phyloP scores from a whole-genome alignment of 371 early-diverging fungal genomes.

The Mortierella sp. region DNA sequence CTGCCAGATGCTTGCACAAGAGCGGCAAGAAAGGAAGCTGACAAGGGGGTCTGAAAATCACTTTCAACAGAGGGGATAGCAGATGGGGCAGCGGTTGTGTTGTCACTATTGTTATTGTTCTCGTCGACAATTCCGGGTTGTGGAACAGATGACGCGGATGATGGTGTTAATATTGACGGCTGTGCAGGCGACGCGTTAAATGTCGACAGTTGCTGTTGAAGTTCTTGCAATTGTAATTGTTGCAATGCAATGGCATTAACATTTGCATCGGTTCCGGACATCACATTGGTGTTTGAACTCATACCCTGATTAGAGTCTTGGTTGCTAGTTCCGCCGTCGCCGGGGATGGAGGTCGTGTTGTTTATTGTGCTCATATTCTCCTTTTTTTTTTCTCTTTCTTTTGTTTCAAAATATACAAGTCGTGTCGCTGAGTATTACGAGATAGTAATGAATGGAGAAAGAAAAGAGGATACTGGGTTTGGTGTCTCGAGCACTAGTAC shows the following conservation, averaged over 20 bases:
- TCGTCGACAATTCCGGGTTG: neutral
- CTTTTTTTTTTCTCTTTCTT: neutral
- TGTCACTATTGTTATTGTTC: too few relatives aligned
- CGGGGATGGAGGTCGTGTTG: conserved; percentile 10
- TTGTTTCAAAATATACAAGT: neutral
- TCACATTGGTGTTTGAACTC: neutral
- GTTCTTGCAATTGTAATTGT: neutral
- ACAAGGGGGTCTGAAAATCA: neutral
- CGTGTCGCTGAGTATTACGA: neutral
- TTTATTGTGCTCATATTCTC: conserved; percentile 29
- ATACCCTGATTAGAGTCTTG: neutral
- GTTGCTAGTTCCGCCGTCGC: neutral
- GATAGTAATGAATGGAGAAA: neutral
- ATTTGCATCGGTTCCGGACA: neutral
- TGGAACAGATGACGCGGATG: neutral
- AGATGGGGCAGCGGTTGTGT: neutral
- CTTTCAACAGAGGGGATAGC: neutral
- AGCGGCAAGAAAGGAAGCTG: conserved; percentile 5
- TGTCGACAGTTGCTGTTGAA: neutral
- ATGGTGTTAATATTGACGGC: neutral
- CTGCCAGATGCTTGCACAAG: neutral
- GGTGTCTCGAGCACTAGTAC: neutral
- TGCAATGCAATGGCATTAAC: neutral
- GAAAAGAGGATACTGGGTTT: neutral
- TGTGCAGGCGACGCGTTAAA: neutral